These are phyloP conservation scores for Neonectria ditissima DNA, from an alignment of 2,329 filamentous ascomycete species.

Conservation along the genomic window DNA sequence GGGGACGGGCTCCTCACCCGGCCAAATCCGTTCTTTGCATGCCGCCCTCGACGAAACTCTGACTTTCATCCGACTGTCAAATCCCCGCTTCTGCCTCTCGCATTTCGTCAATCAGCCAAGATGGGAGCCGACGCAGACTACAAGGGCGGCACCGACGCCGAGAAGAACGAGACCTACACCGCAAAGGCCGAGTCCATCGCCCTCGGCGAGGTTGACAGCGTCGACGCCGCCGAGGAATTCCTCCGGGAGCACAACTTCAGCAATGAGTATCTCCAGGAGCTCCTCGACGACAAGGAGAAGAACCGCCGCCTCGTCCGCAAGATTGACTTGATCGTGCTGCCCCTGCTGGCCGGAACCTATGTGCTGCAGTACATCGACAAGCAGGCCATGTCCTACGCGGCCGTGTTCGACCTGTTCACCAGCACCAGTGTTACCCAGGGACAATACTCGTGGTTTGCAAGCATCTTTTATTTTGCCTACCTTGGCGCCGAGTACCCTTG, in stretches of 20 bases:
- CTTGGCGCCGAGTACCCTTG: slow-evolving; percentile 56
- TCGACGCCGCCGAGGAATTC: slow-evolving; percentile 35
- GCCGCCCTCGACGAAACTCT: not conserved
- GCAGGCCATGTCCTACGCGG: slow-evolving; percentile 62
- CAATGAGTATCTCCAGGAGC: slow-evolving; percentile 36
- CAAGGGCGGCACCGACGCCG: slow-evolving; percentile 11
- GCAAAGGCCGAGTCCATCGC: slow-evolving; percentile 33
- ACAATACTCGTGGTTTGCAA: slow-evolving; percentile 64
- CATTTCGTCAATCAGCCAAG: not conserved
- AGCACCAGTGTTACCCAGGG: slow-evolving; percentile 57
- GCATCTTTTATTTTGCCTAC: slow-evolving; percentile 66
- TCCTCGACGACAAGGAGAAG: slow-evolving; percentile 27
- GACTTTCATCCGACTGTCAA: no score
- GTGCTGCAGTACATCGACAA: slow-evolving; percentile 67
- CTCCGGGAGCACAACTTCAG: slow-evolving; percentile 39
- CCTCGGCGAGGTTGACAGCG: slow-evolving; percentile 30
- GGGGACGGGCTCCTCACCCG: not conserved
- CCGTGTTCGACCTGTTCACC: slow-evolving; percentile 65
- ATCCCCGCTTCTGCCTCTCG: no score
- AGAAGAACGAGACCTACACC: slow-evolving; percentile 26
- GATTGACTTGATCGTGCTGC: slow-evolving; percentile 62
- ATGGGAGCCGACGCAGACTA: slow-evolving; percentile 2
- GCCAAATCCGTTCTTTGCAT: not conserved
- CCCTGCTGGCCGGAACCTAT: slow-evolving; percentile 61
- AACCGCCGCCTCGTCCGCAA: slow-evolving; percentile 48